Conservation (phyloP, 768 basidiomycete genomes). For the Lactifluus rugatus region DNA sequence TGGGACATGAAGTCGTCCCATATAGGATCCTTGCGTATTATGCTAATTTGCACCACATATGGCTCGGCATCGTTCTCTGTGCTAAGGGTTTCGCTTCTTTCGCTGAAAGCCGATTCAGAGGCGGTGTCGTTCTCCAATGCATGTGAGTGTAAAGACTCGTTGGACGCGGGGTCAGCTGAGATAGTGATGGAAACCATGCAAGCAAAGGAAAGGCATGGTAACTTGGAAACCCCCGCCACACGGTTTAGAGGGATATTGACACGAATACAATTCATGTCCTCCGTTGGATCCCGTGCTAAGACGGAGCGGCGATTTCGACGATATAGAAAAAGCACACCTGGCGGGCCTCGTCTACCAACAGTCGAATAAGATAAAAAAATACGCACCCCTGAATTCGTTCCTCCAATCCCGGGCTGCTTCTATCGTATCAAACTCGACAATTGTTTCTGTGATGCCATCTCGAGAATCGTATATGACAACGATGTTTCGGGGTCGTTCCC, state of each 20-base stretch:
- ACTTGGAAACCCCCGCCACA: conserved; percentile 25
- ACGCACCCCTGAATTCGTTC: conserved; percentile 36
- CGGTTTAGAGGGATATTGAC: conserved; percentile 38
- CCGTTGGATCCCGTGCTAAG: conserved; percentile 24
- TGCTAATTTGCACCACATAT: conserved; percentile 13
- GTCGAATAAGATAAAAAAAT: not conserved
- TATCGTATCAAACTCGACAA: conserved; percentile 47
- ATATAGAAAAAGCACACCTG: conserved; percentile 38
- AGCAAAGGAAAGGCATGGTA: conserved; percentile 16
- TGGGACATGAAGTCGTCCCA: conserved; percentile 10
- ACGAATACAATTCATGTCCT: conserved; percentile 32
- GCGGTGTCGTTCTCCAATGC: conserved; percentile 5
- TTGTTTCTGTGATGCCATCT: conserved; percentile 23
- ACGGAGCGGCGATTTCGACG: conserved; percentile 34
- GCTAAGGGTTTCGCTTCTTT: not conserved
- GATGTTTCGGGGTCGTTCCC: conserved; percentile 36
- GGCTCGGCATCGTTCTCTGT: conserved; percentile 1
- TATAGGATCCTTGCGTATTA: conserved; percentile 4
- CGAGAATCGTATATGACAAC: conserved; percentile 29
- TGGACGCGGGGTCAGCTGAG: not conserved
- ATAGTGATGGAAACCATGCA: conserved; percentile 20
- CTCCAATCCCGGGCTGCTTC: conserved; percentile 45
- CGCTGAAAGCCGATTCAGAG: not conserved
- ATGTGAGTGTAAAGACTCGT: not conserved
- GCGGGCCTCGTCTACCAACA: not conserved